Percentiles rank a stretch among this genome's conserved stretches.
These are phyloP conservation scores for Paramecium sexaurelia DNA, from an alignment of 73 alveolate species.

Conservation along the genomic window DNA sequence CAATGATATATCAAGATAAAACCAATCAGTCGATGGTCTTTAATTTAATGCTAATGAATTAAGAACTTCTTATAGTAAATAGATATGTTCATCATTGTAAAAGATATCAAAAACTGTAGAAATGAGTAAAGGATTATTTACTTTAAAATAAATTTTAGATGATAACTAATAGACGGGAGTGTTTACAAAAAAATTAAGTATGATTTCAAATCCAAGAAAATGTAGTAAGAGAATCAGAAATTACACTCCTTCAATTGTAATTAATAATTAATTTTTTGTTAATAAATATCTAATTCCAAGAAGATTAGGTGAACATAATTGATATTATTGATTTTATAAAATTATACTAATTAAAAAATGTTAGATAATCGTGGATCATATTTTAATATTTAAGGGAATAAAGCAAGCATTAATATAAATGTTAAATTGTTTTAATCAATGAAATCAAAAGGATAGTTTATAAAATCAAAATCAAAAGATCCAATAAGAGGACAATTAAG, in stretches of 20 bases:
- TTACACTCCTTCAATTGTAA: not conserved
- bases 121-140: not conserved
- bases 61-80: not conserved
- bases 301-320: constrained; percentile 44
- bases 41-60: not conserved
- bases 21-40: not conserved
- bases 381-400: constrained; percentile 17
- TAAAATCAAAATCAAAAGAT: constrained; percentile 34
- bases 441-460: not conserved
- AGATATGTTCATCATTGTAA: constrained; percentile 7
- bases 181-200: constrained; percentile 19
- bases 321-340: not conserved
- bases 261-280: not conserved
- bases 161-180: constrained; percentile 28
- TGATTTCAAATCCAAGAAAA: not conserved
- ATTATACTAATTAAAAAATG: not conserved
- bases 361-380: constrained; percentile 29
- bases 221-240: not conserved
- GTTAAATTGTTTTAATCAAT: not conserved
- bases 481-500: constrained; percentile 2
- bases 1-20: not conserved
- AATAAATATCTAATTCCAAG: constrained; percentile 32
- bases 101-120: not conserved
- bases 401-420: constrained; percentile 9
- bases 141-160: constrained; percentile 7